A percentile compares a stretch with the other conserved stretches of the same genome.
Conservation (phyloP, 768 basidiomycete species). For the Lactarius hengduanensis region DNA sequence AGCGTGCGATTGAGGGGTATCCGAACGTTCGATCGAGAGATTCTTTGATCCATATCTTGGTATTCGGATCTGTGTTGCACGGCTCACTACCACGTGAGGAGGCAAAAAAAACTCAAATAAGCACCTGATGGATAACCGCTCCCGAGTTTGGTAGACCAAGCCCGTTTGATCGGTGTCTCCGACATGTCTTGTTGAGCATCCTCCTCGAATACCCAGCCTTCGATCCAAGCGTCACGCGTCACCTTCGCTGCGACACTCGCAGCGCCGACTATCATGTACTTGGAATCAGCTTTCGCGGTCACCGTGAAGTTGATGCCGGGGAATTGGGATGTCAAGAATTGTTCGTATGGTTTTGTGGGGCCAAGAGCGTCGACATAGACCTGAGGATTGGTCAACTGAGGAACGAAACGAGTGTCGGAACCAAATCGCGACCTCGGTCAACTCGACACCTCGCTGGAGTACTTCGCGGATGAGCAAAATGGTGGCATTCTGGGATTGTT, state of each 20-base stretch:
- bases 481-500: conserved; percentile 87
- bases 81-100: neutral
- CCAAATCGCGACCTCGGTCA: conserved; percentile 61
- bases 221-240: conserved; percentile 87
- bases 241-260: conserved; percentile 99
- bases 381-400: conserved; percentile 39
- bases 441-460: conserved; percentile 70
- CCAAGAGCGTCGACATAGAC: conserved; percentile 96
- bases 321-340: conserved; percentile 76
- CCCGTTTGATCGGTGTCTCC: conserved; percentile 15
- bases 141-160: conserved; percentile 49
- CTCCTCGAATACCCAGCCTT: conserved; percentile 83
- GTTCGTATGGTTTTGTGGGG: conserved; percentile 79
- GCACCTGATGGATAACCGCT: conserved; percentile 91
- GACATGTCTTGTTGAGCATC: conserved; percentile 28
- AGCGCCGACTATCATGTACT: conserved; percentile 95
- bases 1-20: conserved; percentile 84
- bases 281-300: conserved; percentile 88
- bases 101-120: conserved; percentile 15
- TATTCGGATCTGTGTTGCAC: conserved; percentile 72
- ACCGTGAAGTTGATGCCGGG: conserved; percentile 88
- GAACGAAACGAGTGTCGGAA: neutral
- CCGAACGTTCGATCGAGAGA: conserved; percentile 88
- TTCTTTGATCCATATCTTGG: conserved; percentile 77
- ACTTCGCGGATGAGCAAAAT: conserved; percentile 84